phyloP scores from a whole-genome alignment of 768 basidiomycete species.

The Podaxis carcinomalis region DNA sequence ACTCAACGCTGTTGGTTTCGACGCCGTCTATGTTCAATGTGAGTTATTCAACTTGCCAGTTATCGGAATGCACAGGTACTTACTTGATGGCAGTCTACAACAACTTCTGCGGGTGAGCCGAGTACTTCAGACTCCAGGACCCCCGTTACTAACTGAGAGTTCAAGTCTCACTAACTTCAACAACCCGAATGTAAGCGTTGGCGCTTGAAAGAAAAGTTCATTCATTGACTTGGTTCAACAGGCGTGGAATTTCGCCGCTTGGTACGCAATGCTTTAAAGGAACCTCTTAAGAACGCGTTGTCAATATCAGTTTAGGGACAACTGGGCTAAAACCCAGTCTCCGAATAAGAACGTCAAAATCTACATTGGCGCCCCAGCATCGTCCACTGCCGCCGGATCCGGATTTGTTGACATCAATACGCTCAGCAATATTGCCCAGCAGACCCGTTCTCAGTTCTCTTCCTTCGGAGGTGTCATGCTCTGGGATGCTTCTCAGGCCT shows the following conservation, averaged over 20 bases:
- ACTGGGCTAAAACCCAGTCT: slow-evolving; percentile 52
- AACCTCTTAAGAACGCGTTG: neutral
- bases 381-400: slow-evolving; percentile 44
- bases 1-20: slow-evolving; percentile 56
- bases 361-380: slow-evolving; percentile 53
- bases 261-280: slow-evolving; percentile 23
- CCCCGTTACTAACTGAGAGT: neutral
- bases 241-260: slow-evolving; percentile 45
- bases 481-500: slow-evolving; percentile 37
- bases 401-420: slow-evolving; percentile 47
- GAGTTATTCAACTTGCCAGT: neutral
- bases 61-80: neutral
- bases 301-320: slow-evolving; percentile 32
- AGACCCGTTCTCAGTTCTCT: slow-evolving; percentile 40
- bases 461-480: slow-evolving; percentile 52
- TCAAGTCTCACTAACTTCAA: slow-evolving; percentile 34
- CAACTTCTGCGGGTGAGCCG: slow-evolving; percentile 37
- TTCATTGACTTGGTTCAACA: slow-evolving; percentile 11
- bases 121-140: neutral
- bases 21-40: slow-evolving; percentile 60
- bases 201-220: neutral
- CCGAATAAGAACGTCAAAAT: slow-evolving; percentile 50
- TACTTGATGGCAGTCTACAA: slow-evolving; percentile 27
- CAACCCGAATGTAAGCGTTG: slow-evolving; percentile 31
- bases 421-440: slow-evolving; percentile 33